phyloP scores from a whole-genome alignment of 441 rosid genomes.

The Viola pubescens region DNA sequence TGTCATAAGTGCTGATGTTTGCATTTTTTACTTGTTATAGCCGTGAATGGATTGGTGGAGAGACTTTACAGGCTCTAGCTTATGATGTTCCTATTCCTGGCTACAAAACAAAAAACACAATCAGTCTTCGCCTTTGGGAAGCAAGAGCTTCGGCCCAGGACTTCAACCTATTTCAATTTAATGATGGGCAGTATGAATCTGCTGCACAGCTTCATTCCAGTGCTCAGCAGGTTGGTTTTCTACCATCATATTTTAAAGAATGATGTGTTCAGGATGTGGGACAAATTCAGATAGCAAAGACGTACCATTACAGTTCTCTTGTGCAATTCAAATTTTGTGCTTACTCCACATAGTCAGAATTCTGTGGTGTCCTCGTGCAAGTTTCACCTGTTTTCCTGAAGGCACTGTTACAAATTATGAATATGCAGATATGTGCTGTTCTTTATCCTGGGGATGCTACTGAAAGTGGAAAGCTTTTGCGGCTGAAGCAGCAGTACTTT shows the following conservation, averaged over 20 bases:
- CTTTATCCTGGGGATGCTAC: conserved; percentile 99
- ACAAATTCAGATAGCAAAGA: not conserved
- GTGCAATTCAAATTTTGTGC: not conserved
- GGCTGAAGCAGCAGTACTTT: conserved; percentile 94
- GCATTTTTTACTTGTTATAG: conserved; percentile 38
- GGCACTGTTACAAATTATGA: conserved; percentile 4
- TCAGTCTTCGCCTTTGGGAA: conserved; percentile 98
- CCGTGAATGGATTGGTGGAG: conserved; percentile 89
- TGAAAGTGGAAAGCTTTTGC: conserved; percentile 85
- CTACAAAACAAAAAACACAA: conserved; percentile 89
- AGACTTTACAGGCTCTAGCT: conserved; percentile 85
- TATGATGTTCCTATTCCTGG: conserved; percentile 99
- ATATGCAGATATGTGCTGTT: conserved; percentile 84
- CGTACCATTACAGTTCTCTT: not conserved
- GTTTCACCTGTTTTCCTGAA: conserved; percentile 13
- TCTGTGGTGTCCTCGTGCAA: conserved; percentile 1
- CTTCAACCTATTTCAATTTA: conserved; percentile 79
- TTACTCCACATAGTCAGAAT: not conserved
- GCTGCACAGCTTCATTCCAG: conserved; percentile 80
- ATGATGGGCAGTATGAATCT: conserved; percentile 94
- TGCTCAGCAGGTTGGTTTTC: conserved; percentile 69
- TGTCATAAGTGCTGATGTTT: conserved; percentile 7
- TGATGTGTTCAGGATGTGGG: not conserved
- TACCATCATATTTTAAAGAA: conserved; percentile 8
- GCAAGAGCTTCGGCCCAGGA: conserved; percentile 75